Percentiles rank a stretch among this genome's conserved stretches.
Conservation (phyloP, 2,329 filamentous ascomycete genomes). For the Fusarium sp. region DNA sequence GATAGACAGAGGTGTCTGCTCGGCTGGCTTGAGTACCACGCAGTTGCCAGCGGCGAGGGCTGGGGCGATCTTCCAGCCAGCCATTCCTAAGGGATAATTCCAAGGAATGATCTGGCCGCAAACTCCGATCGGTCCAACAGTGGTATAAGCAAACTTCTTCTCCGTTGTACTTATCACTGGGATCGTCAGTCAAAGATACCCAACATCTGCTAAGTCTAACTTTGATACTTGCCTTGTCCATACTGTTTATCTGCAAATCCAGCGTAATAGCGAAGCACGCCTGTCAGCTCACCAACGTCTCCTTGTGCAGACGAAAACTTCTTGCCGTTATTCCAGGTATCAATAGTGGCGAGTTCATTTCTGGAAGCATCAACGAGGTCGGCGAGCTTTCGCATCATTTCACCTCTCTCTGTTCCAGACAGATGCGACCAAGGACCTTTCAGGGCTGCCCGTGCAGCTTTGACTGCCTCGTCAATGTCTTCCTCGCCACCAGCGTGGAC, state of each 20-base stretch:
- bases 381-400: constrained; percentile 74
- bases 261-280: constrained; percentile 74
- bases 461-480: constrained; percentile 45
- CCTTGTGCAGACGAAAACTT: constrained; percentile 71
- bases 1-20: constrained; percentile 72
- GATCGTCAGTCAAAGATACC: accelerated
- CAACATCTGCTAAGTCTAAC: accelerated
- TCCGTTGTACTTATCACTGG: constrained; percentile 71
- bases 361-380: constrained; percentile 67
- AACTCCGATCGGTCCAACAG: constrained; percentile 78
- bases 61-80: constrained; percentile 77
- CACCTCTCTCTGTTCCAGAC: constrained; percentile 70
- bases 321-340: constrained; percentile 83
- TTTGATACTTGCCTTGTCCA: constrained; percentile 56
- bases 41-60: constrained; percentile 72
- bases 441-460: constrained; percentile 70
- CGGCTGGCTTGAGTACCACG: constrained; percentile 70
- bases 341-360: constrained; percentile 64
- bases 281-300: constrained; percentile 61
- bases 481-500: constrained; percentile 42
- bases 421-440: constrained; percentile 75
- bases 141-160: constrained; percentile 78
- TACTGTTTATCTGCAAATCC: constrained; percentile 84
- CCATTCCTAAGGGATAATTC: constrained; percentile 67
- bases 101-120: constrained; percentile 79